Evolutionary conservation across 345 rosid species (phyloP), one percentile per base, ranked within the genome.

Genomic region (Psidium friedrichsthalianum): DNA sequence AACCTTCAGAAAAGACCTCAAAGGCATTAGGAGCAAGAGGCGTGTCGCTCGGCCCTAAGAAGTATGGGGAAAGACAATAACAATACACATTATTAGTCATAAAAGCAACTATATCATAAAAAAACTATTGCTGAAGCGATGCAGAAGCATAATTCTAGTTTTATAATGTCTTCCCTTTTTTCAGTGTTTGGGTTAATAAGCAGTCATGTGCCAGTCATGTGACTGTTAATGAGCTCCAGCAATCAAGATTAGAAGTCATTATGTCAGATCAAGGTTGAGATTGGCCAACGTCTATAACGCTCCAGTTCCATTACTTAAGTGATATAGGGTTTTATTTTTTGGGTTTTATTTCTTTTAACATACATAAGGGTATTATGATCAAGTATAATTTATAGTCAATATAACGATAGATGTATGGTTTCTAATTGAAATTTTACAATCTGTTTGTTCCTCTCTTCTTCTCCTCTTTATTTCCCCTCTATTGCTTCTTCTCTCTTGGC

Each of bases 1-100:
- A 90, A 97, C 99, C 93, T 96, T 96, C 86, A 95, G 92, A 91
- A 97, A 97, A 88, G 98, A n/a, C 94, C 89, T 94, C 98, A 42
- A 97, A 95, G 87, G 95, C 94, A 54, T 93, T 91, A 87, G 98
- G 96, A 80, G 94, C 98, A 87, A 97, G 96, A 85, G 99, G 99
- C 55, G 95, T 94, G 86, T 97, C 99, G 42, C 89, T 94, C 24
- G 98, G 99, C 84, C 98, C 98, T 96, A 84, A 27, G 74, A 83
- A 40, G 36, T 18, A 83, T 53, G 56, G 20, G 4, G 54, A 44
- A 61, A 36, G 54, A 82, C 49, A 80, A 51, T 22, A 82, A 76
- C 61, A 82, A 56, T n/a, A 52, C 8, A 18, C 52, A 61, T 3
- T 44, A 57, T 25, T 18, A 25, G 24, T n/a, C 9, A 53, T 1